Conservation (phyloP, 1,284 basidiomycete genomes). For the Fomes fomentarius region DNA sequence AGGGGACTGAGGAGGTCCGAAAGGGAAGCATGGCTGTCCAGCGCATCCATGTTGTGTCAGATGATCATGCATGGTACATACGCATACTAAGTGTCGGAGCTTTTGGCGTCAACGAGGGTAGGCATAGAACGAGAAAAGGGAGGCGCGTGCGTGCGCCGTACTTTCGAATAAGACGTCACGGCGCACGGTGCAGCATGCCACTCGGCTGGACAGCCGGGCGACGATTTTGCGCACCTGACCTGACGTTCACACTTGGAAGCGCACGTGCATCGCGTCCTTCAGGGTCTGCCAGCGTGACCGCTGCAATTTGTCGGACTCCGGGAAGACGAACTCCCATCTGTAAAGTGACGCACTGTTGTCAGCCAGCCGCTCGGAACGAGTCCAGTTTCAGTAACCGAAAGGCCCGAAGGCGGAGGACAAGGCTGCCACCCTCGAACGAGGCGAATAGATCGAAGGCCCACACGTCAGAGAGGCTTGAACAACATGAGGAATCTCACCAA, state of each 20-base stretch:
- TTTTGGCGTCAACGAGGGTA: not conserved
- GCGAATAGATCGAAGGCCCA: not conserved
- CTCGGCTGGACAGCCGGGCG: not conserved
- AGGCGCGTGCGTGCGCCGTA: too few species aligned
- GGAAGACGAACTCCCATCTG: constrained; percentile 38
- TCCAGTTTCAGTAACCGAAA: too few species aligned
- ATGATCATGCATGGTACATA: not conserved
- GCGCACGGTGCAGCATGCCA: not conserved
- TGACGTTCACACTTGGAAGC: constrained; percentile 18
- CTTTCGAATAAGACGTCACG: not conserved
- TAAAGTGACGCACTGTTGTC: constrained; percentile 4
- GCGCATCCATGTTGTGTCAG: not conserved
- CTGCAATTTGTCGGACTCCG: constrained; percentile 29
- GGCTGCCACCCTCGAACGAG: not conserved
- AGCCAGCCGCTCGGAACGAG: constrained; percentile 2
- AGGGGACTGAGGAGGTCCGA: not conserved
- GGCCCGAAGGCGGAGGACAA: not conserved
- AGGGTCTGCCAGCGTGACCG: constrained; percentile 34
- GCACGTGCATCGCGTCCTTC: constrained; percentile 34
- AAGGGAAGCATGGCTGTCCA: not conserved
- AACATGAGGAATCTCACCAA: too few species aligned
- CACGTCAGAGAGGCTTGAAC: too few species aligned
- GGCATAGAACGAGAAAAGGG: too few species aligned
- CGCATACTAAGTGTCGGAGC: not conserved
- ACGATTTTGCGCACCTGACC: not conserved